phyloP scores from a whole-genome alignment of 75 land plant genomes.

The Picea sitchensis region DNA sequence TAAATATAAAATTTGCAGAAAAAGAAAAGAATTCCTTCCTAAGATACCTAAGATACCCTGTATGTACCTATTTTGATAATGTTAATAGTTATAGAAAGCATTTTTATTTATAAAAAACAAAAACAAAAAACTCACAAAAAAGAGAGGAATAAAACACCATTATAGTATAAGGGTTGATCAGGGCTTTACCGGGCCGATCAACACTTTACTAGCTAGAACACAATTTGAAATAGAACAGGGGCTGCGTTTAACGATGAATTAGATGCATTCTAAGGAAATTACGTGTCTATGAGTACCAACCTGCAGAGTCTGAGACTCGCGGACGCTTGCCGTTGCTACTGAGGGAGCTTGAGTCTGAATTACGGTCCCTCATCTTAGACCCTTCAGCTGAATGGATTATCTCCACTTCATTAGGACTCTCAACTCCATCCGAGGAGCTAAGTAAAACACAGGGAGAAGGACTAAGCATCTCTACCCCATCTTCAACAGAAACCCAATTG shows the following conservation, averaged over 20 bases:
- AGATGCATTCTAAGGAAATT: background rate
- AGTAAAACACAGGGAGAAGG: background rate
- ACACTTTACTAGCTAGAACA: background rate
- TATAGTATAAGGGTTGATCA: too few species aligned
- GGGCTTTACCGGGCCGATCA: too few species aligned
- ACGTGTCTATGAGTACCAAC: background rate
- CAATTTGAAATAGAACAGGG: background rate
- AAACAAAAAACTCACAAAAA: background rate
- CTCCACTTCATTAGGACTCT: background rate
- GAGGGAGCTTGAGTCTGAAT: background rate
- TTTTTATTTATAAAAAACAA: background rate
- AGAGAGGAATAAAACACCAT: too few species aligned
- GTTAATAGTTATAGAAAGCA: too few species aligned
- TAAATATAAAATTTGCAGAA: too few species aligned
- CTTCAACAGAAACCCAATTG: constrained; percentile 3
- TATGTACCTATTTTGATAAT: too few species aligned
- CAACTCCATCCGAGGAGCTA: background rate
- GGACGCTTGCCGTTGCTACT: background rate
- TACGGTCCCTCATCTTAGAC: background rate
- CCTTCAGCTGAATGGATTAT: background rate
- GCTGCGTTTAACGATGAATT: background rate
- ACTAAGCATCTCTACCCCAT: constrained; percentile 7
- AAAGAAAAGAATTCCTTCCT: too few species aligned
- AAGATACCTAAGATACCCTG: too few species aligned
- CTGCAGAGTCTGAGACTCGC: background rate